phyloP scores from a whole-genome alignment of 2,329 filamentous ascomycete species.

The Neocucurbitaria cava region DNA sequence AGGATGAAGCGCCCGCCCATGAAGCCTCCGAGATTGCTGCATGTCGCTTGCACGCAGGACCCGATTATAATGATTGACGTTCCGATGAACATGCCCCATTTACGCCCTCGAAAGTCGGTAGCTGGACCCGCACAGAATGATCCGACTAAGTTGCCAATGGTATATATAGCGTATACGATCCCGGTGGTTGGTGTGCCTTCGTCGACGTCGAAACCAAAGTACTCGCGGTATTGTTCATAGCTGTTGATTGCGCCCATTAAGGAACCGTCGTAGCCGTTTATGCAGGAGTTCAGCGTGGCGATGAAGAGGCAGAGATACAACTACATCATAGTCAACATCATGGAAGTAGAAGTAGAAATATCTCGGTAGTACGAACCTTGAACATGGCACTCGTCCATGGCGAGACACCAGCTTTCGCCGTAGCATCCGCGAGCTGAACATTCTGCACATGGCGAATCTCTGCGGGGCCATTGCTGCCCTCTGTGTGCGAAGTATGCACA shows the following conservation, averaged over 20 bases:
- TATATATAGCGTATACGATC: conserved; percentile 59
- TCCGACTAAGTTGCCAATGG: conserved; percentile 54
- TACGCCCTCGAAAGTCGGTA: conserved; percentile 50
- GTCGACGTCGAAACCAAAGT: conserved; percentile 51
- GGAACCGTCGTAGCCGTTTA: conserved; percentile 59
- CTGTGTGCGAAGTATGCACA: conserved; percentile 22
- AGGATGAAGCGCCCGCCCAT: conserved; percentile 69
- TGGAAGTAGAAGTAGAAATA: not conserved
- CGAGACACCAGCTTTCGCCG: conserved; percentile 53
- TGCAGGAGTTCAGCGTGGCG: conserved; percentile 54
- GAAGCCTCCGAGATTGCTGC: conserved; percentile 58
- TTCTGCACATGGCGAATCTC: conserved; percentile 49
- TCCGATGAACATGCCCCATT: conserved; percentile 63
- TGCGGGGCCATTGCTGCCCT: conserved; percentile 25
- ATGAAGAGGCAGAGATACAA: conserved; percentile 52
- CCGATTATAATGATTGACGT: conserved; percentile 61
- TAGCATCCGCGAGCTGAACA: conserved; percentile 54
- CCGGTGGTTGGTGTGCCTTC: conserved; percentile 54
- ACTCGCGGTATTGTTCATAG: conserved; percentile 53
- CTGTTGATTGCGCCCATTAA: conserved; percentile 59
- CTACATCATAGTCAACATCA: conserved; percentile 26
- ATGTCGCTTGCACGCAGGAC: conserved; percentile 59
- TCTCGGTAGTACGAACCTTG: conserved; percentile 38
- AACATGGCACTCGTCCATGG: conserved; percentile 55
- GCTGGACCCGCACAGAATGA: conserved; percentile 54